phyloP scores from a whole-genome alignment of 257 asterid species.

The Solanum pinnatisectum region DNA sequence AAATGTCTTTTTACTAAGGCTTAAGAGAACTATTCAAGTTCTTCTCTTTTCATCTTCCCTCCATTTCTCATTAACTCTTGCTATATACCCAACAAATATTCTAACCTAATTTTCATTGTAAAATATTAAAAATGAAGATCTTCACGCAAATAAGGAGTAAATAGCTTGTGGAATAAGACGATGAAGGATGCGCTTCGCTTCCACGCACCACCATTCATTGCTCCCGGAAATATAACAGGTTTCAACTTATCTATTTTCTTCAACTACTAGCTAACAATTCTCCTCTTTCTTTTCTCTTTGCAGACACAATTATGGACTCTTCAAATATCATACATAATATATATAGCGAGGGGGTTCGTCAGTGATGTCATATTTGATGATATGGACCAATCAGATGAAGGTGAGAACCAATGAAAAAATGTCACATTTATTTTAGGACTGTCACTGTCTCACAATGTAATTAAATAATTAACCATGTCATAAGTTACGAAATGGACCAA shows the following conservation, averaged over 20 bases:
- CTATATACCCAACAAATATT: too few relatives aligned
- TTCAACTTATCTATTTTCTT: not conserved
- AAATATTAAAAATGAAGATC: too few relatives aligned
- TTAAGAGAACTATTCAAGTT: too few relatives aligned
- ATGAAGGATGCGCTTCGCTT: slow-evolving; percentile 10
- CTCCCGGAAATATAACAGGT: not conserved
- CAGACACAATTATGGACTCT: not conserved
- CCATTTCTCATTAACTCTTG: too few relatives aligned
- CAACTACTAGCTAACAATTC: not conserved
- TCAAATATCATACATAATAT: not conserved
- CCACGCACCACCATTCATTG: too few relatives aligned
- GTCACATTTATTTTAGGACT: not conserved
- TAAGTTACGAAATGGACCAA: not conserved
- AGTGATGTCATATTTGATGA: slow-evolving; percentile 2
- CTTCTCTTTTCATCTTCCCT: too few relatives aligned
- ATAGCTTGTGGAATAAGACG: slow-evolving; percentile 37
- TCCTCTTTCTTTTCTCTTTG: too few relatives aligned
- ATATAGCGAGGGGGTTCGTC: too few relatives aligned
- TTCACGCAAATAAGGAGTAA: not conserved
- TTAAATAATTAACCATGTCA: not conserved
- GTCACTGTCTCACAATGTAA: too few relatives aligned
- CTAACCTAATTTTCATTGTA: not conserved
- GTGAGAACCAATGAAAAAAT: not conserved
- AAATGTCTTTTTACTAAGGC: too few relatives aligned
- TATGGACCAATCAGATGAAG: slow-evolving; percentile 44